Evolutionary conservation across 495 filamentous ascomycete species (phyloP).

Genomic region (Penicillium egyptiacum): DNA sequence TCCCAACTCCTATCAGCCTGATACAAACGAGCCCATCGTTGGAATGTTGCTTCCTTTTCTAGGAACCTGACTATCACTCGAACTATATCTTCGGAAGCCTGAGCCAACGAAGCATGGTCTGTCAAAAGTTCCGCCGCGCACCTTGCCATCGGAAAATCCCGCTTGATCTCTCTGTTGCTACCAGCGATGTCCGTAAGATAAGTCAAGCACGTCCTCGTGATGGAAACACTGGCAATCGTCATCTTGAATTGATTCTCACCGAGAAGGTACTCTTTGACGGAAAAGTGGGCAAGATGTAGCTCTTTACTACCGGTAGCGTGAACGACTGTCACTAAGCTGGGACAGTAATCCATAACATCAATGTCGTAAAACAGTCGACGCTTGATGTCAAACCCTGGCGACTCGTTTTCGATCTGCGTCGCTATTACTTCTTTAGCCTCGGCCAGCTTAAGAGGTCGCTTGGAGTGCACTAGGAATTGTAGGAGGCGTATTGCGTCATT

Average conservation of each 20-base stretch:
- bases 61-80: constrained; percentile 12
- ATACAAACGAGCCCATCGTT: constrained; percentile 17
- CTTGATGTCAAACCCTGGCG: constrained; percentile 16
- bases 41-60: constrained; percentile 18
- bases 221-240: constrained; percentile 18
- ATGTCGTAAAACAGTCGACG: constrained; percentile 22
- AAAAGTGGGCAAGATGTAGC: constrained; percentile 31
- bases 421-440: constrained; percentile 30
- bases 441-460: constrained; percentile 19
- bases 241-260: constrained; percentile 13
- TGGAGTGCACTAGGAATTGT: constrained; percentile 25
- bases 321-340: constrained; percentile 17
- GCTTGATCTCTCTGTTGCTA: constrained; percentile 4
- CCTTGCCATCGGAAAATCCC: constrained; percentile 25
- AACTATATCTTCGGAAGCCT: constrained; percentile 14
- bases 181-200: constrained; percentile 28
- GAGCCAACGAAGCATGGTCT: constrained; percentile 20
- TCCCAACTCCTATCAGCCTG: constrained; percentile 4
- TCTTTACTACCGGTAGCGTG: constrained; percentile 12
- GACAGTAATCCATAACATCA: constrained; percentile 22
- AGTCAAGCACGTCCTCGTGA: constrained; percentile 27
- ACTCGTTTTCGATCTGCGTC: constrained; percentile 15
- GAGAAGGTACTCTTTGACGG: constrained; percentile 32
- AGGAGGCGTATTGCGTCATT: constrained; percentile 26
- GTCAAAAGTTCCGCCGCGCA: constrained; percentile 21